Percentiles rank a stretch among this genome's conserved stretches.
These are phyloP conservation scores for Leptodontidium sp. DNA, from an alignment of 2,329 filamentous ascomycete genomes.

Conservation along the genomic window DNA sequence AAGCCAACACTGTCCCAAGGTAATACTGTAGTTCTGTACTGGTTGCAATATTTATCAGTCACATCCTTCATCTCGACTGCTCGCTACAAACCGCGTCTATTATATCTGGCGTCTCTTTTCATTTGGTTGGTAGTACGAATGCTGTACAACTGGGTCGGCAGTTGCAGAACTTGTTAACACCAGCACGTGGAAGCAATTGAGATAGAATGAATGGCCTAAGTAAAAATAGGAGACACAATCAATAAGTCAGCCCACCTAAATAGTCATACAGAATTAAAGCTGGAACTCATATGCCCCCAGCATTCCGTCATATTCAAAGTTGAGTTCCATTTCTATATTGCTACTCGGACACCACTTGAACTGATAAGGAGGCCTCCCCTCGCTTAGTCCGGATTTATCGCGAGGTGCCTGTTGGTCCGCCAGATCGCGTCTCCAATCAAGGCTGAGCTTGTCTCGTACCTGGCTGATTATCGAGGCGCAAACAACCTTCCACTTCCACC, in stretches of 20 bases:
- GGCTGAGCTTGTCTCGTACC: constrained; percentile 10
- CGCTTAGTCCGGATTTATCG: constrained; percentile 5
- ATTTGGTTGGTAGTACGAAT: background rate
- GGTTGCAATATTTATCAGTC: background rate
- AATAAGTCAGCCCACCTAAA: background rate
- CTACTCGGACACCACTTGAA: constrained; percentile 13
- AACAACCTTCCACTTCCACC: constrained; percentile 8
- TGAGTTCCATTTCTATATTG: background rate
- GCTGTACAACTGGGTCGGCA: constrained; percentile 7
- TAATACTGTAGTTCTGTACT: background rate
- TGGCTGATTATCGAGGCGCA: constrained; percentile 16
- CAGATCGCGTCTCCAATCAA: constrained; percentile 15
- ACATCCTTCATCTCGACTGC: background rate
- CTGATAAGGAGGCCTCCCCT: constrained; percentile 12
- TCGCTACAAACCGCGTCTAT: background rate
- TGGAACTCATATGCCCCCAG: background rate
- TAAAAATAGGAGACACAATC: background rate
- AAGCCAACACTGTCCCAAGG: background rate
- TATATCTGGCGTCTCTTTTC: too few species aligned
- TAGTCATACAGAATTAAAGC: background rate
- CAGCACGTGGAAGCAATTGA: background rate
- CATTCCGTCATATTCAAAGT: background rate
- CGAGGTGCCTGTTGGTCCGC: constrained; percentile 2
- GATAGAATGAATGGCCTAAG: background rate
- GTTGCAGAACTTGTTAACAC: background rate